Conservation (phyloP, 371 early-diverging fungal species). For the Smittium culicis region DNA sequence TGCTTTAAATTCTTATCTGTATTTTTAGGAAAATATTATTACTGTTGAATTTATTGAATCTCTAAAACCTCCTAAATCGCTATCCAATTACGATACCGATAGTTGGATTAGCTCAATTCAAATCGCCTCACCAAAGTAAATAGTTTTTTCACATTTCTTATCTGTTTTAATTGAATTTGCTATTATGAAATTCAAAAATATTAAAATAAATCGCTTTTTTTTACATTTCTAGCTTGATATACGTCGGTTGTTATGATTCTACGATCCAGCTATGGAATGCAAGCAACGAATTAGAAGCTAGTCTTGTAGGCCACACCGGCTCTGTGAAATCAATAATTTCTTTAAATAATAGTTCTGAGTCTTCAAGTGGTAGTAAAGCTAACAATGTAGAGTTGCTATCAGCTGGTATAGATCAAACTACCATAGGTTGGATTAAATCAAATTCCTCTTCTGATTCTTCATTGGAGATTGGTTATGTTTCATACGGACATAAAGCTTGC, state of each 20-base stretch:
- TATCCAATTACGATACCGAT: conserved; percentile 68
- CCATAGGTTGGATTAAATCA: conserved; percentile 22
- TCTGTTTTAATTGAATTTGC: neutral
- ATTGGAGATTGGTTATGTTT: conserved; percentile 42
- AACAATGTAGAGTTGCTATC: neutral
- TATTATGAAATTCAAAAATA: too few species aligned
- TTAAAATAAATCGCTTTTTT: conserved; percentile 5
- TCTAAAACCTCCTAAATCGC: conserved; percentile 64
- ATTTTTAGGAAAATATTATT: conserved; percentile 57
- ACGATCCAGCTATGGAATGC: conserved; percentile 68
- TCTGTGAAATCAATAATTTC: conserved; percentile 57
- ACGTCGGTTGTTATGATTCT: conserved; percentile 76
- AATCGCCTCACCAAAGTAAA: conserved; percentile 25
- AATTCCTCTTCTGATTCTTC: conserved; percentile 13
- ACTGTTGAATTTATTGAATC: conserved; percentile 84
- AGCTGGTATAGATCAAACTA: conserved; percentile 18
- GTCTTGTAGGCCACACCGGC: conserved; percentile 50
- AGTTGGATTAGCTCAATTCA: conserved; percentile 82
- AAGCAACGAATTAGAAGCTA: conserved; percentile 51
- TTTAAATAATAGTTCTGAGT: conserved; percentile 18
- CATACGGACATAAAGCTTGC: conserved; percentile 64
- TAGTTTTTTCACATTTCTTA: neutral
- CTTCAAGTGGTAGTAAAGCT: neutral
- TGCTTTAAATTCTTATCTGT: conserved; percentile 8
- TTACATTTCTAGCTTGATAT: conserved; percentile 34